Conservation (phyloP, 2,329 filamentous ascomycete species). For the Myriosclerotinia curreyana region DNA sequence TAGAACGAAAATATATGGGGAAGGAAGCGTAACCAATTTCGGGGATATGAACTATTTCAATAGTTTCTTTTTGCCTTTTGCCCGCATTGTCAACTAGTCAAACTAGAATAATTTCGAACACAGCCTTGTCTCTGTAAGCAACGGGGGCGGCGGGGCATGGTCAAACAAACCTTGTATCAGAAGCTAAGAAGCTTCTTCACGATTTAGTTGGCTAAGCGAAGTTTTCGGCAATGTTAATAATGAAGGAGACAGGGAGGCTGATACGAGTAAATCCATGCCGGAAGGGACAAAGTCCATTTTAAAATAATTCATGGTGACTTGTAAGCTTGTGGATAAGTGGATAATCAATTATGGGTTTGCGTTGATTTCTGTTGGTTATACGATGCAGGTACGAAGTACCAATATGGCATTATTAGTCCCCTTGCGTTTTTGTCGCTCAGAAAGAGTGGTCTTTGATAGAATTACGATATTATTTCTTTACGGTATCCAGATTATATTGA, state of each 20-base stretch:
- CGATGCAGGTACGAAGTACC: slow-evolving; percentile 8
- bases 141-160: slow-evolving; percentile 14
- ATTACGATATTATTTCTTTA: slow-evolving; percentile 2
- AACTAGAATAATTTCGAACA: slow-evolving; percentile 16
- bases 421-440: background rate
- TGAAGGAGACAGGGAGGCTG: slow-evolving; percentile 15
- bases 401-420: background rate
- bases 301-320: background rate
- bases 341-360: background rate
- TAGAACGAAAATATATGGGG: background rate
- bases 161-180: slow-evolving; percentile 21
- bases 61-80: background rate
- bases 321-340: background rate
- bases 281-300: background rate
- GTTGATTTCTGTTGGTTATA: background rate
- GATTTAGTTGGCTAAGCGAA: slow-evolving; percentile 9
- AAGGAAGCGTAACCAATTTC: background rate
- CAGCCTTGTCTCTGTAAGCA: slow-evolving; percentile 18
- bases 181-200: background rate
- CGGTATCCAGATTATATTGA: background rate
- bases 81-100: slow-evolving; percentile 8
- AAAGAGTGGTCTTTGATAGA: background rate
- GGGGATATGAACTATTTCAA: slow-evolving; percentile 10
- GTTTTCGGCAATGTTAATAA: background rate
- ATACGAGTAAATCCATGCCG: slow-evolving; percentile 1